A percentile compares a stretch with the other conserved stretches of the same genome.
Conservation (phyloP, 148 eudicot genomes). For the Camellia lanceoleosa region DNA sequence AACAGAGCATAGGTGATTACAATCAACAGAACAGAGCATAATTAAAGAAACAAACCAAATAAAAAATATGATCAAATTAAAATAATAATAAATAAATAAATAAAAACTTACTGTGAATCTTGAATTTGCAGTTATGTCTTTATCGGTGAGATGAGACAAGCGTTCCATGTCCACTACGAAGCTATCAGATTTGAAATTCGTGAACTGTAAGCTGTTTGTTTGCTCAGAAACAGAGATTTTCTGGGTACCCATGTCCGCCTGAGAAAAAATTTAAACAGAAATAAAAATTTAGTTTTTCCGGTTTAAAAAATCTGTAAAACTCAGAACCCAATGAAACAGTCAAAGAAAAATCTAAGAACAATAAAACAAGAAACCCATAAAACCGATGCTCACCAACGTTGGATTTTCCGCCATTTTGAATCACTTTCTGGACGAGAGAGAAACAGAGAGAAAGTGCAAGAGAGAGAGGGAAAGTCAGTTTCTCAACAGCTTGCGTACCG, state of each 20-base stretch:
- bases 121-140: slow-evolving; percentile 46
- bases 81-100: not conserved
- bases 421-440: not conserved
- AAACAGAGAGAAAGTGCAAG: not conserved
- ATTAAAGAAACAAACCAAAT: slow-evolving; percentile 7
- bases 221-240: slow-evolving; percentile 37
- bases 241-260: slow-evolving; percentile 30
- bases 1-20: not conserved
- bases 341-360: not conserved
- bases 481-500: slow-evolving; percentile 10
- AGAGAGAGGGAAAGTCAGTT: not conserved
- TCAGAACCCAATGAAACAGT: slow-evolving; percentile 22
- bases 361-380: not conserved
- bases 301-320: not conserved
- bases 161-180: slow-evolving; percentile 63
- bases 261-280: not conserved
- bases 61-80: not conserved
- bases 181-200: slow-evolving; percentile 41
- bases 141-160: slow-evolving; percentile 45
- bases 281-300: not conserved
- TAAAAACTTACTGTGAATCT: slow-evolving; percentile 50
- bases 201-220: slow-evolving; percentile 20
- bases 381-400: slow-evolving; percentile 17
- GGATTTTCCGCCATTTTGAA: slow-evolving; percentile 16
- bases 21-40: not conserved